Percentiles rank a stretch among this genome's conserved stretches.
Conservation (phyloP, 345 rosid species). For the Melaleuca alternifolia region DNA sequence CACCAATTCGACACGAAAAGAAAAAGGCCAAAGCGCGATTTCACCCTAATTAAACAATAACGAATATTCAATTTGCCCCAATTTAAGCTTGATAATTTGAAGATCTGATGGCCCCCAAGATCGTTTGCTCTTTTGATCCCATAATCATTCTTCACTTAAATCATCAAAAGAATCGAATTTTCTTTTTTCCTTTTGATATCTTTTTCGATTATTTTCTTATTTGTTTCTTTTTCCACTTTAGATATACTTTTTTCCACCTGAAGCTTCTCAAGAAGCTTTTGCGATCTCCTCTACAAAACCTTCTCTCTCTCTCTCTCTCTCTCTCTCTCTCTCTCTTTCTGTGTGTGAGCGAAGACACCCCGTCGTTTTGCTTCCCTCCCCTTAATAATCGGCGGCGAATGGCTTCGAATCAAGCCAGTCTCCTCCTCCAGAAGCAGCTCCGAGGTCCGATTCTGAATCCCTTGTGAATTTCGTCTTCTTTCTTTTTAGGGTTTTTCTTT, state of each 20-base stretch:
- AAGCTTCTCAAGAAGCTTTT: background rate
- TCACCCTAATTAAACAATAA: background rate
- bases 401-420: constrained; percentile 71
- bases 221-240: background rate
- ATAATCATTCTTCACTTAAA: background rate
- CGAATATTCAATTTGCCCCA: background rate
- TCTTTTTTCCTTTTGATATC: background rate
- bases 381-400: constrained; percentile 3
- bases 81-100: background rate
- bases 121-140: background rate
- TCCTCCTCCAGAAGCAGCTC: constrained; percentile 93
- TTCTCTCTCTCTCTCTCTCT: background rate
- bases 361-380: background rate
- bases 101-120: background rate
- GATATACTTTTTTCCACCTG: background rate
- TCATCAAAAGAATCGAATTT: background rate
- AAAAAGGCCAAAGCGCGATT: background rate
- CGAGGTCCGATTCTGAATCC: constrained; percentile 29
- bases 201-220: background rate
- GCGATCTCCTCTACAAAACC: background rate
- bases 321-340: background rate
- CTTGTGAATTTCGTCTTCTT: background rate
- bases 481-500: background rate
- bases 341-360: background rate
- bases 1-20: background rate